Evolutionary conservation across 2,329 filamentous ascomycete genomes (phyloP).

Genomic region (Fusarium nurragi): DNA sequence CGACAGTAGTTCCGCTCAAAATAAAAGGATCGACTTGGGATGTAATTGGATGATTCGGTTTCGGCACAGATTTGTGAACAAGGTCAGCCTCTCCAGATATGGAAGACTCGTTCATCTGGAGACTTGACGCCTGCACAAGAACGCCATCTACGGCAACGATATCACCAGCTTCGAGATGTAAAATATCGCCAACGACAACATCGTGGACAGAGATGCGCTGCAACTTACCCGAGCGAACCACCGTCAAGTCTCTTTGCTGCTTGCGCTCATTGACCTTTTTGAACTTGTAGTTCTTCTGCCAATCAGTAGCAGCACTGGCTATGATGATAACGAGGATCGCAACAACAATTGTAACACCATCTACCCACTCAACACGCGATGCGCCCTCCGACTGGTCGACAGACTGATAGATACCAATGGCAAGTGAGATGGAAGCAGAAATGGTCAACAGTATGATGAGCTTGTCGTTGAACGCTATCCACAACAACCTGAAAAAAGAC

Average conservation of each 20-base stretch:
- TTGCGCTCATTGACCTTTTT: conserved; percentile 84
- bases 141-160: conserved; percentile 76
- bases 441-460: conserved; percentile 76
- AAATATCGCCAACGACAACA: conserved; percentile 76
- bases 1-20: conserved; percentile 79
- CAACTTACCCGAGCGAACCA: conserved; percentile 77
- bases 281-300: conserved; percentile 84
- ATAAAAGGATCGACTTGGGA: conserved; percentile 76
- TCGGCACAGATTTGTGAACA: conserved; percentile 69
- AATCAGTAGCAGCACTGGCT: conserved; percentile 82
- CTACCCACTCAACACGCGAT: conserved; percentile 79
- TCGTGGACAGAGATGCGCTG: conserved; percentile 76
- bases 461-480: conserved; percentile 87
- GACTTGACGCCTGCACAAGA: conserved; percentile 63
- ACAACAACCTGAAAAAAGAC: conserved; percentile 71
- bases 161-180: conserved; percentile 78
- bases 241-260: conserved; percentile 77
- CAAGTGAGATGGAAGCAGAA: conserved; percentile 77
- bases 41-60: conserved; percentile 67
- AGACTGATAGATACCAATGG: conserved; percentile 78
- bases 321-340: conserved; percentile 80
- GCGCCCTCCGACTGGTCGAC: conserved; percentile 60
- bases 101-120: conserved; percentile 77
- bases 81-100: conserved; percentile 80
- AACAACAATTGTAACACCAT: conserved; percentile 81